Evolutionary conservation across 2,329 filamentous ascomycete genomes (phyloP).

Genomic region (Colletotrichum filicis): DNA sequence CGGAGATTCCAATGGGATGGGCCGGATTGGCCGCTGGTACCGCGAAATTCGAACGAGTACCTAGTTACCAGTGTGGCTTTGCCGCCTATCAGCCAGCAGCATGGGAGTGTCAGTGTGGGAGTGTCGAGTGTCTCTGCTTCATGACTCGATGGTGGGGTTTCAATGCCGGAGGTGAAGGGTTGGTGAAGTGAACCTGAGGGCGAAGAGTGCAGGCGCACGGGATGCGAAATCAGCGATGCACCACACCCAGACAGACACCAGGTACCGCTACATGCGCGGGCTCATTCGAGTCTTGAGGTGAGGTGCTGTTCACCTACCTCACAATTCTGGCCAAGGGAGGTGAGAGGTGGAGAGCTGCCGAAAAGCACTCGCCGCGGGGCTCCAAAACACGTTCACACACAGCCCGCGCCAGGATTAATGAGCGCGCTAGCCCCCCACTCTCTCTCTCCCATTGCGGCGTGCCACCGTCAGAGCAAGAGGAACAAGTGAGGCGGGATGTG

Average conservation of each 20-base stretch:
- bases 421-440: conserved; percentile 13
- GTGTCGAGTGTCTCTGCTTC: neutral
- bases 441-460: neutral
- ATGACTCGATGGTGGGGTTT: conserved; percentile 29
- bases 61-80: neutral
- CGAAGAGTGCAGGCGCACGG: neutral
- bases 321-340: neutral
- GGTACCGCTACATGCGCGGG: conserved; percentile 30
- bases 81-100: conserved; percentile 1
- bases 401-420: neutral
- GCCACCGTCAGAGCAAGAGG: neutral
- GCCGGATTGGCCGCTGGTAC: conserved; percentile 11
- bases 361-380: conserved; percentile 16
- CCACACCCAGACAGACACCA: neutral
- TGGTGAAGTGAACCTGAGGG: neutral
- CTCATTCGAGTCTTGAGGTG: neutral
- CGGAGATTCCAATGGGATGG: conserved; percentile 15
- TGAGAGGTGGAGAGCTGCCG: neutral
- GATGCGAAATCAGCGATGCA: conserved; percentile 1
- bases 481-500: conserved; percentile 15
- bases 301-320: neutral
- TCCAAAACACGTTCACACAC: neutral
- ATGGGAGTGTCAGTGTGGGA: neutral
- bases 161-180: conserved; percentile 16
- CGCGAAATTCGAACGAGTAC: neutral